Base-by-base conservation (phyloP, 2,329 filamentous ascomycete species). In the Emmonsia crescens region DNA sequence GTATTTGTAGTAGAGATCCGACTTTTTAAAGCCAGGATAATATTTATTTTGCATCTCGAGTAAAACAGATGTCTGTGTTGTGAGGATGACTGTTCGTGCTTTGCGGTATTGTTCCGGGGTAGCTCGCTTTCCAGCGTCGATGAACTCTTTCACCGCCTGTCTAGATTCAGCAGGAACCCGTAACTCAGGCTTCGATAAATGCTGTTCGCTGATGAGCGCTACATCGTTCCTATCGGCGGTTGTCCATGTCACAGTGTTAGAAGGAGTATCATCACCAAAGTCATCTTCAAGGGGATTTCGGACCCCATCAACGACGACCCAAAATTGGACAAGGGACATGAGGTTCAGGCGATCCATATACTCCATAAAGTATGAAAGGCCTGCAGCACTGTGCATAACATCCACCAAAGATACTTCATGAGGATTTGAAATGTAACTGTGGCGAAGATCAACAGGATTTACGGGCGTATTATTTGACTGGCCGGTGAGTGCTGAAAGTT, bases 331-430 rank as follows among this genome's bases (percentile, higher is more conserved):
- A 55, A 96, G 78, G 16, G 89, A 83, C 87, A 97, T 93, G 31
- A 93, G 80, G 19, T 83, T 82, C 71, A 92, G 89, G 49, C 94
- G 86, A 72, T 99, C 94, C 94, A 99, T 99, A 70, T 91, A 97
- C 72, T 99, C 94, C 94, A 99, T 99, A 77, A 99, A 97, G 72
- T 96, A 99, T 2, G 94, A 97, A 9, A 99, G 80, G 0, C 91
- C 93, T 0, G 93, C 89, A 2, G 94, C 85, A 73, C 95, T 91
- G 67, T 92, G 88, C 62, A 99, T 80, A n/a, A 99, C 81, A 66
- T 97, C 91, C 14, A 87, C 84, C 1, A 97, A 79, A 0, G 89
- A 86, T 8, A 88, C 87, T 67, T 89, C 88, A 65, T 91, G 87
- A 46, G 92, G 78, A 52, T 82, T 83, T 1, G 88, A 88, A n/a